Evolutionary conservation across 495 filamentous ascomycete genomes (phyloP).

Genomic region (Penicillium robsamsonii): DNA sequence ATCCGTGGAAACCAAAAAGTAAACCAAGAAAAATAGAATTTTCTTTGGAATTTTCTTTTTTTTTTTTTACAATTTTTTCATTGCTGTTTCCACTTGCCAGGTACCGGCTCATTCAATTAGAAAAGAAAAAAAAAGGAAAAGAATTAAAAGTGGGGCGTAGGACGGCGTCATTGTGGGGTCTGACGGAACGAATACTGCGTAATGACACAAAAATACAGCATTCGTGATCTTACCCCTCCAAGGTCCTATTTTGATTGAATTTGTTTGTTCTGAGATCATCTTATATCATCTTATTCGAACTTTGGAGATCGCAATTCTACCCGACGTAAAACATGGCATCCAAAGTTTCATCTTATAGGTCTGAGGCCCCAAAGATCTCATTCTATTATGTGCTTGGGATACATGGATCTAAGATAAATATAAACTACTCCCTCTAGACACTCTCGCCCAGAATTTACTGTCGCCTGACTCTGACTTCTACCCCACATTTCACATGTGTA

Average conservation of each 20-base stretch:
- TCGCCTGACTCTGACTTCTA: constrained; percentile 20
- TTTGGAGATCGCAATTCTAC: neutral
- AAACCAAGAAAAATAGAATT: constrained; percentile 13
- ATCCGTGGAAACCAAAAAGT: constrained; percentile 28
- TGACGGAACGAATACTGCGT: constrained; percentile 6
- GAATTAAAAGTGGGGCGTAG: constrained; percentile 8
- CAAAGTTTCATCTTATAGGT: neutral
- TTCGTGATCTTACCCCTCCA: constrained; percentile 3
- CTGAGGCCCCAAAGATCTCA: no score
- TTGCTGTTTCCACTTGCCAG: constrained; percentile 5
- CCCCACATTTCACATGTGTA: constrained; percentile 18
- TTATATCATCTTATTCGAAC: neutral
- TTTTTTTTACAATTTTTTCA: neutral
- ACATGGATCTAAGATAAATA: neutral
- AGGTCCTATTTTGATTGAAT: constrained; percentile 1
- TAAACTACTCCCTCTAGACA: neutral
- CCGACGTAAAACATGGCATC: neutral
- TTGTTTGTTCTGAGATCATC: constrained; percentile 8
- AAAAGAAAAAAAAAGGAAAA: constrained; percentile 6
- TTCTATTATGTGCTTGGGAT: no score
- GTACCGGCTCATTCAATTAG: constrained; percentile 9
- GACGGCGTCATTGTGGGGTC: constrained; percentile 19
- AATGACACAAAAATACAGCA: neutral
- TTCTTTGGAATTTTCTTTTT: neutral
- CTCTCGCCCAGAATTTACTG: constrained; percentile 2